Evolutionary conservation across 1,139 yeast species (phyloP), one percentile per base, ranked within the genome.

Genomic region (Taphrina populina): DNA sequence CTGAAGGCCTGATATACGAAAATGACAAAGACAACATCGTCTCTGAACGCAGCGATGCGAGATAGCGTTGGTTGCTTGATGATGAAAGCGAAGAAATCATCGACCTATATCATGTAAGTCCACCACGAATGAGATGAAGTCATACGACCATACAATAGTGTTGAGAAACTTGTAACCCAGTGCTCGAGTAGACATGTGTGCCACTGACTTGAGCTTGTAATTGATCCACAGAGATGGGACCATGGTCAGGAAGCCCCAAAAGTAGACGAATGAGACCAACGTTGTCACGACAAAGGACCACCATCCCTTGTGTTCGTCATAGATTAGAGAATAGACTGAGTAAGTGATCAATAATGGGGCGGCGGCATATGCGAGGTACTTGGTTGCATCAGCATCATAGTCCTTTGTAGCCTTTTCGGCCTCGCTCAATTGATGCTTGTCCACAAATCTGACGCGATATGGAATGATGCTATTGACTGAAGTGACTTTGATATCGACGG

Each of bases 231-330:
- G 71, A 2, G 72, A 64, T 7, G 75, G 75, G 21, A 72, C 70
- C 46, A 72, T 62, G 57, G 71, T 69, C 49, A 72, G 61, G 63
- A 72, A 72, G 2, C 76, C 75, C 57, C 72, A 72, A 1, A 74
- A 72, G 58, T 72, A 72, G 19, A 72, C 75, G 32, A 71, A 70
- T 1, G 74, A 74, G 29, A 72, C 75, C 27, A 72, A 62, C 0
- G 73, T 70, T 0, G 72, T 67, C 51, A 72, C 67, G 33, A 70
- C 62, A 59, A 72, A 72, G 13, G 75, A 71, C 61, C 70, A 70
- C 76, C 76, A 72, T 6, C 74, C 70, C 60, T 71, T 72, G 63
- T 71, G 70, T 11, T 71, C 71, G 49, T 70, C 69, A 59, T 72
- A 71, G 29, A 69, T 45, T 43, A 72, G 58, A 2, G 75, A 70